Percentiles rank a stretch among this genome's conserved stretches.
These are phyloP conservation scores for Russula ochroleuca DNA, from an alignment of 768 basidiomycete species.

Conservation along the genomic window DNA sequence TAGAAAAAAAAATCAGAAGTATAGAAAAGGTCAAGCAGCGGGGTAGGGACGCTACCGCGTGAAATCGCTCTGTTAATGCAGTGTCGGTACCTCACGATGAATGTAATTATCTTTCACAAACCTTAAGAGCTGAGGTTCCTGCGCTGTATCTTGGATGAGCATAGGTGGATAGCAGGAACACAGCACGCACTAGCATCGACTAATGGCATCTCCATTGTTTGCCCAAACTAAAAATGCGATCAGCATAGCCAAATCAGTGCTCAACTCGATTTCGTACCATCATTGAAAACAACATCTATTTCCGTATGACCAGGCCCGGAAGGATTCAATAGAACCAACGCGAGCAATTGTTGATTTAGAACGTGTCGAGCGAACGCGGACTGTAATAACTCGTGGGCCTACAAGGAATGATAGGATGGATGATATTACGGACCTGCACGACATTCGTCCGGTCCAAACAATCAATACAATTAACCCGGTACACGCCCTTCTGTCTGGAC, in stretches of 20 bases:
- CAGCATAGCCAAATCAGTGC: constrained; percentile 12
- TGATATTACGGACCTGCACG: constrained; percentile 55
- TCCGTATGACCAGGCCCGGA: constrained; percentile 51
- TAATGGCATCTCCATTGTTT: constrained; percentile 95
- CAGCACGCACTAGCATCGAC: constrained; percentile 69
- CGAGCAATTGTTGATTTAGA: constrained; percentile 68
- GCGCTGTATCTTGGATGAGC: constrained; percentile 50
- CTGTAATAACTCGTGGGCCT: constrained; percentile 38
- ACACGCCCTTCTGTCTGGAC: constrained; percentile 80
- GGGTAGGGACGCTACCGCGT: constrained; percentile 51
- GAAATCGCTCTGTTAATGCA: constrained; percentile 64
- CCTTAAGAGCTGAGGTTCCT: constrained; percentile 95
- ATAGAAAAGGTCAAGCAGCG: not conserved
- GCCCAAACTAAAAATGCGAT: constrained; percentile 73
- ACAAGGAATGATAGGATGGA: not conserved
- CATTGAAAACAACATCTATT: constrained; percentile 73
- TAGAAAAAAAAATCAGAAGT: constrained; percentile 13
- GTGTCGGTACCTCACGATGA: constrained; percentile 8
- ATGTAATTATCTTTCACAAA: constrained; percentile 34
- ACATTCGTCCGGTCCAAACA: constrained; percentile 95
- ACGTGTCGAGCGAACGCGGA: constrained; percentile 89
- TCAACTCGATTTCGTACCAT: constrained; percentile 43
- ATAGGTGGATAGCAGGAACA: not conserved
- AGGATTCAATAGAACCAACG: constrained; percentile 61
- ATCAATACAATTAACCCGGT: constrained; percentile 93